Percentiles rank a stretch among this genome's conserved stretches.
Evolutionary conservation across 306 rosid genomes (phyloP).

Genomic region (Pyrus bretschneideri): DNA sequence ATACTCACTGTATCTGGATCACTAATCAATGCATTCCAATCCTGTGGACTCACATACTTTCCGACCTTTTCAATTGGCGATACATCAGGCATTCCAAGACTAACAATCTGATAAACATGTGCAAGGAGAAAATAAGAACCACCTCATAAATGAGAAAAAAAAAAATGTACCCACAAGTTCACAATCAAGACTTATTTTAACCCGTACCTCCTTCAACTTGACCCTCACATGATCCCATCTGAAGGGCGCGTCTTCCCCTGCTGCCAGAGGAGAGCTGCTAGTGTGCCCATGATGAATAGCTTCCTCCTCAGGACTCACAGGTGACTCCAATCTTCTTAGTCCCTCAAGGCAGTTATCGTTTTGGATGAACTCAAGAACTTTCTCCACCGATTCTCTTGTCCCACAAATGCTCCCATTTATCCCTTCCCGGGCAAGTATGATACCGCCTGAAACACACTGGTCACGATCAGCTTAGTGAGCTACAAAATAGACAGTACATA

Average conservation of each 20-base stretch:
- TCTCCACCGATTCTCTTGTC: conserved; percentile 60
- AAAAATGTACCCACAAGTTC: neutral
- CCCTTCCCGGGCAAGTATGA: conserved; percentile 88
- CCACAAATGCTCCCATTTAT: conserved; percentile 96
- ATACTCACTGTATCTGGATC: conserved; percentile 73
- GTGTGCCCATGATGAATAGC: conserved; percentile 84
- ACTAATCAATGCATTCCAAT: conserved; percentile 75
- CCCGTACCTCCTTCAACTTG: conserved; percentile 78
- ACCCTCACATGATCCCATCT: conserved; percentile 98
- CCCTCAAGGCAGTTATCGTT: conserved; percentile 55
- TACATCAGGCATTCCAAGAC: conserved; percentile 78
- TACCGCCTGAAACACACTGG: conserved; percentile 96
- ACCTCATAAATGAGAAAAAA: neutral
- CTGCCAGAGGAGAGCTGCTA: conserved; percentile 80
- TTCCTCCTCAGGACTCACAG: conserved; percentile 91
- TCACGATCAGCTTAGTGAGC: conserved; percentile 62
- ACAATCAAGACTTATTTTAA: neutral
- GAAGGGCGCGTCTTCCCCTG: conserved; percentile 86
- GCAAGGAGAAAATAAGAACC: conserved; percentile 4
- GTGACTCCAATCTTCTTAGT: conserved; percentile 69
- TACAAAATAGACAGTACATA: conserved; percentile 1
- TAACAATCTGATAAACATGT: conserved; percentile 59
- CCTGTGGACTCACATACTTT: conserved; percentile 67
- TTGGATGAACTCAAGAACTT: conserved; percentile 60
- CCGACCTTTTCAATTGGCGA: conserved; percentile 82